Evolutionary conservation across 2,329 filamentous ascomycete genomes (phyloP).

Genomic region (Decorospora gaudefroyi): DNA sequence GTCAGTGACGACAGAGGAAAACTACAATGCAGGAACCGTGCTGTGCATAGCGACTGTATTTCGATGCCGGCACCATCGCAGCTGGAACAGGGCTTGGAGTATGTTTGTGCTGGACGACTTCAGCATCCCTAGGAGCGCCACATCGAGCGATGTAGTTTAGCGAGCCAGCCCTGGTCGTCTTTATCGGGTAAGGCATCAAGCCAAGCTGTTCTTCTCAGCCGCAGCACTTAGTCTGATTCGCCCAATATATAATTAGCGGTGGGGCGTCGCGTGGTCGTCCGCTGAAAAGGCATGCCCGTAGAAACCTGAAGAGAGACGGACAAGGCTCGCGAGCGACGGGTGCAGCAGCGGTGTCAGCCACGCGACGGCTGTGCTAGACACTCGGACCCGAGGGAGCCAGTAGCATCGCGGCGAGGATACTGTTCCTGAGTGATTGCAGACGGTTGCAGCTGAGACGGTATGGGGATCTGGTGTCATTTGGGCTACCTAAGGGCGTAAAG

Average conservation of each 20-base stretch:
- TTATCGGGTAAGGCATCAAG: constrained; percentile 34
- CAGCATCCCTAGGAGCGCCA: constrained; percentile 39
- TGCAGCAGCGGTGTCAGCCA: constrained; percentile 41
- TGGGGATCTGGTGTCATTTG: constrained; percentile 39
- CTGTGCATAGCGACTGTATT: constrained; percentile 34
- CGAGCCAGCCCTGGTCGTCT: constrained; percentile 16
- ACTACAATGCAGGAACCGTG: constrained; percentile 34
- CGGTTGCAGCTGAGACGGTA: constrained; percentile 41
- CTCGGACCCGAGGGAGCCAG: constrained; percentile 34
- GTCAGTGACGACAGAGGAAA: constrained; percentile 18
- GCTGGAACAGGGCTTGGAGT: constrained; percentile 41
- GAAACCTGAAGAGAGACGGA: constrained; percentile 30
- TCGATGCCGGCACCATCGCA: constrained; percentile 36
- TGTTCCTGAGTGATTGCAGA: constrained; percentile 28
- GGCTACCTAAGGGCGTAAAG: constrained; percentile 34
- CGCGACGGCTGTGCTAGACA: constrained; percentile 43
- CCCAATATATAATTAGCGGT: constrained; percentile 38
- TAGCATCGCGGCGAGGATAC: constrained; percentile 36
- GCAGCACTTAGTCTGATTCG: constrained; percentile 35
- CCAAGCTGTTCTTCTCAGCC: constrained; percentile 26
- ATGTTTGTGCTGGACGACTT: constrained; percentile 35
- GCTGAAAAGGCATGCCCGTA: constrained; percentile 36
- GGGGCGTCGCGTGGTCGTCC: constrained; percentile 38
- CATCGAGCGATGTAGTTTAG: constrained; percentile 29
- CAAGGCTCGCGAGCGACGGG: constrained; percentile 33